phyloP scores from a whole-genome alignment of 768 basidiomycete genomes.

The Mycena kentingensis region DNA sequence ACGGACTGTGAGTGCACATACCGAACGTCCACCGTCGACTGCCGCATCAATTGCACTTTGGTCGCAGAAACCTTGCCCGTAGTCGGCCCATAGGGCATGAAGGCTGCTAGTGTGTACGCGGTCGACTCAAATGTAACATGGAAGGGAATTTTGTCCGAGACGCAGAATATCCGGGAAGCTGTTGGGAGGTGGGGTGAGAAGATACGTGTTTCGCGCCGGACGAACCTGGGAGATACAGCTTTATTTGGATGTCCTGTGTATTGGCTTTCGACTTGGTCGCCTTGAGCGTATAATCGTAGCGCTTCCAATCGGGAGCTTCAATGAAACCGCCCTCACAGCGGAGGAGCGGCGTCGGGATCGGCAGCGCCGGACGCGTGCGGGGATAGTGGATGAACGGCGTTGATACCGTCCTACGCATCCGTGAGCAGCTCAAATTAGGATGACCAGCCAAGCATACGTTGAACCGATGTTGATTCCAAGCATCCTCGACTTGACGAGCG shows the following conservation, averaged over 20 bases:
- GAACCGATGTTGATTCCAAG: slow-evolving; percentile 54
- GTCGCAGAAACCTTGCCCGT: slow-evolving; percentile 42
- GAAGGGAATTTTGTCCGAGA: slow-evolving; percentile 65
- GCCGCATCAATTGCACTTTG: slow-evolving; percentile 63
- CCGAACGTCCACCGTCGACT: slow-evolving; percentile 69
- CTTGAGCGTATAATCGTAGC: slow-evolving; percentile 42
- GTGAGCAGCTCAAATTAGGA: no score
- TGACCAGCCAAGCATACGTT: slow-evolving; percentile 51
- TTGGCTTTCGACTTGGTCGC: slow-evolving; percentile 35
- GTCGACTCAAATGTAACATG: slow-evolving; percentile 62
- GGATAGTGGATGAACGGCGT: slow-evolving; percentile 69
- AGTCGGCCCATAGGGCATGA: slow-evolving; percentile 60
- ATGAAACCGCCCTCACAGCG: slow-evolving; percentile 41
- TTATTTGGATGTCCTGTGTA: slow-evolving; percentile 43
- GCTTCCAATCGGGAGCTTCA: slow-evolving; percentile 52
- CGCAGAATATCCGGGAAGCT: slow-evolving; percentile 60
- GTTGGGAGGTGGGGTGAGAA: slow-evolving; percentile 35
- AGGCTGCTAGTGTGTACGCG: slow-evolving; percentile 56
- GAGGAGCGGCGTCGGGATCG: slow-evolving; percentile 50
- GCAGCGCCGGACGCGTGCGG: slow-evolving; percentile 58
- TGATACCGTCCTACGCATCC: slow-evolving; percentile 46
- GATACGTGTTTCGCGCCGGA: not conserved
- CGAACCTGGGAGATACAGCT: slow-evolving; percentile 42
- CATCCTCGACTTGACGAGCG: slow-evolving; percentile 53
- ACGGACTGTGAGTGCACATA: slow-evolving; percentile 24